phyloP scores from a whole-genome alignment of 1,139 yeast species.

The Pichia sp. region DNA sequence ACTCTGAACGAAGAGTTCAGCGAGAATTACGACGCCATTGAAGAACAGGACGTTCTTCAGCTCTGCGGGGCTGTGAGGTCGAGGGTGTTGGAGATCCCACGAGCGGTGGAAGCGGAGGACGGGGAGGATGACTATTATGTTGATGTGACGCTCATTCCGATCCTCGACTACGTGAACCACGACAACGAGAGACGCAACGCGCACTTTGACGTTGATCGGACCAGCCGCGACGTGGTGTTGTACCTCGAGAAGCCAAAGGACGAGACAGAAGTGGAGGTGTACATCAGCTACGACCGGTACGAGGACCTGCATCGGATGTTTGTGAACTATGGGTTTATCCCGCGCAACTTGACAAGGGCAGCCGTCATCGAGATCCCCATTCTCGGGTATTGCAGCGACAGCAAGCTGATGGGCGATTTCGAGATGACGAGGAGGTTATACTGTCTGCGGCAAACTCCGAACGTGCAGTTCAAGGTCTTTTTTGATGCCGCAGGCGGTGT shows the following conservation, averaged over 20 bases:
- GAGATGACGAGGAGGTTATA: slow-evolving; percentile 21
- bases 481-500: slow-evolving; percentile 22
- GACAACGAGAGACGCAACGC: slow-evolving; percentile 43
- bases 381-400: slow-evolving; percentile 26
- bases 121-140: slow-evolving; percentile 40
- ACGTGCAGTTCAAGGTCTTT: slow-evolving; percentile 32
- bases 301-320: slow-evolving; percentile 48
- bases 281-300: slow-evolving; percentile 47
- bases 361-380: slow-evolving; percentile 30
- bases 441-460: slow-evolving; percentile 31
- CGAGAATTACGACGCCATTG: neutral
- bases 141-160: slow-evolving; percentile 58
- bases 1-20: slow-evolving; percentile 20
- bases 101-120: slow-evolving; percentile 27
- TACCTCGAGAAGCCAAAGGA: slow-evolving; percentile 26
- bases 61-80: slow-evolving; percentile 51
- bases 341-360: slow-evolving; percentile 28
- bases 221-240: slow-evolving; percentile 44
- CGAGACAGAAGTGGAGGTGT: slow-evolving; percentile 36
- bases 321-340: slow-evolving; percentile 59
- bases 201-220: slow-evolving; percentile 57
- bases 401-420: slow-evolving; percentile 11
- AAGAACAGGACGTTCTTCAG: slow-evolving; percentile 31
- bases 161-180: slow-evolving; percentile 68
- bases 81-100: slow-evolving; percentile 61